Evolutionary conservation across 768 basidiomycete species (phyloP).

Genomic region (Termitomyces sp.): DNA sequence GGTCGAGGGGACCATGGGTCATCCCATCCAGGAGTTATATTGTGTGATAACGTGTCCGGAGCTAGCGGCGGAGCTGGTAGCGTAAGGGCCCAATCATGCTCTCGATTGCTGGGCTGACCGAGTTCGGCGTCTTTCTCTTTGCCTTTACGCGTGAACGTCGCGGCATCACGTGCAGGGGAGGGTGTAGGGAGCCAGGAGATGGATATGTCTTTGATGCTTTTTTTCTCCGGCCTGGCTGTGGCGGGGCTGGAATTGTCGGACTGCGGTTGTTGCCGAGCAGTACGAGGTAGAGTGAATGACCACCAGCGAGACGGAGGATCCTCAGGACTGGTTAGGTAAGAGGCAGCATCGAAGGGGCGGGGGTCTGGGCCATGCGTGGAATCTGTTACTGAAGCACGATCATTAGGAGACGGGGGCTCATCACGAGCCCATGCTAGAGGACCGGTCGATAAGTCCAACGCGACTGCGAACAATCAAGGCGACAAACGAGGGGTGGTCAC

Average conservation of each 20-base stretch:
- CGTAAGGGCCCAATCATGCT: slow-evolving; percentile 25
- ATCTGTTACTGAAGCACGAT: slow-evolving; percentile 28
- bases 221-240: slow-evolving; percentile 28
- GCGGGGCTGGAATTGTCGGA: slow-evolving; percentile 13
- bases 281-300: slow-evolving; percentile 63
- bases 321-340: slow-evolving; percentile 43
- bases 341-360: slow-evolving; percentile 48
- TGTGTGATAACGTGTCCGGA: slow-evolving; percentile 51
- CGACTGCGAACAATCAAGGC: slow-evolving; percentile 4
- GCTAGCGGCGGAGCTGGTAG: slow-evolving; percentile 32
- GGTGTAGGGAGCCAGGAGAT: slow-evolving; percentile 48
- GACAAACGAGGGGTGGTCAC: slow-evolving; percentile 68
- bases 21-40: slow-evolving; percentile 60
- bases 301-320: slow-evolving; percentile 60
- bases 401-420: slow-evolving; percentile 72
- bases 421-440: slow-evolving; percentile 75
- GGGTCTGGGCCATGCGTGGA: slow-evolving; percentile 29
- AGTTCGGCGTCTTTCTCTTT: slow-evolving; percentile 23
- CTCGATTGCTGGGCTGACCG: slow-evolving; percentile 7
- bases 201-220: slow-evolving; percentile 38
- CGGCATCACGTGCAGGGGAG: slow-evolving; percentile 29
- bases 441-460: neutral
- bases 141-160: slow-evolving; percentile 29
- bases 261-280: slow-evolving; percentile 20
- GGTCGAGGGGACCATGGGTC: slow-evolving; percentile 56